Base-by-base conservation (phyloP, 2,329 filamentous ascomycete species). In the Leptographium lundbergii region DNA sequence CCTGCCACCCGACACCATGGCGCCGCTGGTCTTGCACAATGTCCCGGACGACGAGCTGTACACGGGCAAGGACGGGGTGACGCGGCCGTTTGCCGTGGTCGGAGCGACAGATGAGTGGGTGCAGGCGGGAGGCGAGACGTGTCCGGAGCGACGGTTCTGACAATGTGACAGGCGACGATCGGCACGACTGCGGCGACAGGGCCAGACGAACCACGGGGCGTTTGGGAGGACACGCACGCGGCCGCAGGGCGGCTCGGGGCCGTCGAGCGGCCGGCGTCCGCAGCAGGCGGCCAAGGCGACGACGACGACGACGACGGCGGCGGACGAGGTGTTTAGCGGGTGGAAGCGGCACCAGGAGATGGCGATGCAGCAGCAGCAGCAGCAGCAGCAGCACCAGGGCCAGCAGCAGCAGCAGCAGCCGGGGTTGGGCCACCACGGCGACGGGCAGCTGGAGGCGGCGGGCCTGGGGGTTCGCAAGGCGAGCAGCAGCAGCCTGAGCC, bases 31-130 rank as follows among this genome's bases (percentile, higher is more conserved):
- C 66, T 73, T 87, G 39, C 84, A 87, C 68, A 86, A 85, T 68
- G 84, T 86, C 63, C 82, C 83, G 59, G 83, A 86, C 64, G 83
- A 86, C 56, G 84, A 86, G 68, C 79, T 83, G 56, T 86, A 85
- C 68, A 72, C 82, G 6, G 84, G 84, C 60, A 81, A 85, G 57
- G 84, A 86, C 71, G 84, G 84, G 62, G 69, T 86, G 63, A 80
- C 81, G 69, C 74, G 84, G 62, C 84, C 84, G 2, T 87, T 85
- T 67, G 84, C 82, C 62, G 82, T 86, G 77, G 76, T 85, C 45
- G 63, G 62, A 9, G 59, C 60, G 9, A 54, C 59, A 22, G 63
- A 64, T 27, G 63, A 64, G 62, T 63, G 36, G 1, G 36, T 39
- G 36, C 11, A 32, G n/a, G 24, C 1, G 27, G n/a, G 29, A 7